Conservation (phyloP, 495 filamentous ascomycete species). For the Penicillium flavigenum region DNA sequence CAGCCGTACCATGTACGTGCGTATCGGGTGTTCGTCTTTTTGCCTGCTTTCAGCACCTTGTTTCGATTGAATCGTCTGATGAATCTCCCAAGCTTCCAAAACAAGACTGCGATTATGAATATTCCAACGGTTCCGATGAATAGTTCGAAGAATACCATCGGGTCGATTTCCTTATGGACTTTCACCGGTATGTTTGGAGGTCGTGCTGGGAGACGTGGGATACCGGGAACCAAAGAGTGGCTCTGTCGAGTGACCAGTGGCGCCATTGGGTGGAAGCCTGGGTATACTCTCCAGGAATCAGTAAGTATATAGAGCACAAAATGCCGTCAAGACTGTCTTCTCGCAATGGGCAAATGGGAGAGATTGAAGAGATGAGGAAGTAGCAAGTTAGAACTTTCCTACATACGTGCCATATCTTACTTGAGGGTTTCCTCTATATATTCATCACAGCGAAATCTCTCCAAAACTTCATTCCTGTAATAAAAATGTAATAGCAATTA, state of each 20-base stretch:
- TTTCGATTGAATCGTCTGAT: constrained; percentile 36
- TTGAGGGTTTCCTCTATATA: neutral
- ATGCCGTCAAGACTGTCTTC: neutral
- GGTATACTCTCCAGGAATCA: neutral
- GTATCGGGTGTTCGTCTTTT: constrained; percentile 34
- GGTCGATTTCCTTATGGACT: constrained; percentile 27
- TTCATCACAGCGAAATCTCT: no score
- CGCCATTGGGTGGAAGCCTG: constrained; percentile 31
- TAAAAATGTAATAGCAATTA: neutral
- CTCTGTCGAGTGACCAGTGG: constrained; percentile 34
- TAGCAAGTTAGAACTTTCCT: neutral
- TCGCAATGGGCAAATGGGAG: neutral
- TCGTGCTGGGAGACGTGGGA: constrained; percentile 24
- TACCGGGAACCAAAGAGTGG: constrained; percentile 23
- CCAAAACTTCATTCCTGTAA: neutral
- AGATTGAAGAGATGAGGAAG: neutral
- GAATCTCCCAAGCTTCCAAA: constrained; percentile 45
- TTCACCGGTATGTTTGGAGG: constrained; percentile 16
- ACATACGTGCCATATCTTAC: no score
- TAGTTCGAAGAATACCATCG: constrained; percentile 34
- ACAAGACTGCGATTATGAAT: constrained; percentile 39
- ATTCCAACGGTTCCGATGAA: constrained; percentile 42
- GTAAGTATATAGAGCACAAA: constrained; percentile 6
- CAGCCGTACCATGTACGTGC: constrained; percentile 50
- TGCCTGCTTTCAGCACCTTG: constrained; percentile 37